These are phyloP conservation scores for Boletus bicolor DNA, from an alignment of 768 basidiomycete genomes.

Conservation along the genomic window DNA sequence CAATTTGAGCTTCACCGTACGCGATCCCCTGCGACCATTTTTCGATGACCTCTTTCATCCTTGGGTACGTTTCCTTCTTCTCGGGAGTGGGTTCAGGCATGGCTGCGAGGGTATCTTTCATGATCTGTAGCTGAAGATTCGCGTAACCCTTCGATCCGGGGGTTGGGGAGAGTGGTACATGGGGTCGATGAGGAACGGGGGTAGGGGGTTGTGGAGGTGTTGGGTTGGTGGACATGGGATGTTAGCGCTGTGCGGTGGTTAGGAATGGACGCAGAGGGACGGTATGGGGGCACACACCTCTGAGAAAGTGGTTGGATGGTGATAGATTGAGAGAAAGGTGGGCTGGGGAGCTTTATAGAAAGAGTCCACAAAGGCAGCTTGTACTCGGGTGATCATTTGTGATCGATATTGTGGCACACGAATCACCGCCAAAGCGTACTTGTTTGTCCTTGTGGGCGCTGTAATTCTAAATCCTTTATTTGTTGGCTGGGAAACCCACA, in stretches of 20 bases:
- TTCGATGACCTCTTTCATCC: conserved; percentile 1
- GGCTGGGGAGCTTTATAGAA: conserved; percentile 25
- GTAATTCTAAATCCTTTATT: conserved; percentile 27
- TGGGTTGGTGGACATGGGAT: conserved; percentile 16
- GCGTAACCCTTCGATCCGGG: conserved; percentile 22
- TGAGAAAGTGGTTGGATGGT: not conserved
- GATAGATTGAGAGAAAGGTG: not conserved
- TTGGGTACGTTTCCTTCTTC: not conserved
- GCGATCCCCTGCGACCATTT: conserved; percentile 18
- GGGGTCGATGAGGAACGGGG: not conserved
- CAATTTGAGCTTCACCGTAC: conserved; percentile 22
- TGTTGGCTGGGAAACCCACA: conserved; percentile 27
- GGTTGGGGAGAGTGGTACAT: conserved; percentile 5
- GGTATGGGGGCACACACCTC: not conserved
- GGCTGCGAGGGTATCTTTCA: conserved; percentile 16
- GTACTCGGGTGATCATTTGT: conserved; percentile 27
- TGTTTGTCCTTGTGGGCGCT: conserved; percentile 49
- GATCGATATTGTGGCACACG: conserved; percentile 29
- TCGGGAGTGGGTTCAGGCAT: conserved; percentile 17
- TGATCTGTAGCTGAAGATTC: conserved; percentile 17
- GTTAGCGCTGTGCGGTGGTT: conserved; percentile 1
- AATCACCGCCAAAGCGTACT: conserved; percentile 33
- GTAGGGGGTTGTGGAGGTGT: conserved; percentile 10
- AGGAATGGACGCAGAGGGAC: not conserved
- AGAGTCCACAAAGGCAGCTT: conserved; percentile 26